Evolutionary conservation across 2,329 filamentous ascomycete species (phyloP).

Genomic region (Aspergillus sp.): DNA sequence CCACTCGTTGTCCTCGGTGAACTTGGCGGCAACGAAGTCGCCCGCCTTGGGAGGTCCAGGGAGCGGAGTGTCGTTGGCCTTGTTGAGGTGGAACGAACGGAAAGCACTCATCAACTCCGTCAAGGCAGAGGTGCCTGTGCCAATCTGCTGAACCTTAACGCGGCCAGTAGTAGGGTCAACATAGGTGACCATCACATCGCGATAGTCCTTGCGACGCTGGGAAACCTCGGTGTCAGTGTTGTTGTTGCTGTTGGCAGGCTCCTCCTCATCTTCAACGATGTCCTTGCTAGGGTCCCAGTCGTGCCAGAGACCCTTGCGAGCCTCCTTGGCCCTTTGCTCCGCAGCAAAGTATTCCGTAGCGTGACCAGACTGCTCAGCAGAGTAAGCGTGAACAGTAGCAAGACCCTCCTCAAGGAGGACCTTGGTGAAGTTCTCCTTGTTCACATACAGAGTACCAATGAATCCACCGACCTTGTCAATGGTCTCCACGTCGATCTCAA

Average conservation of each 20-base stretch:
- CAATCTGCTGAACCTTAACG: conserved; percentile 89
- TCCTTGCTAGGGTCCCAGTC: conserved; percentile 93
- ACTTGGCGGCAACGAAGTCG: conserved; percentile 87
- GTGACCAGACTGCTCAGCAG: conserved; percentile 92
- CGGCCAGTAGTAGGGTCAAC: conserved; percentile 74
- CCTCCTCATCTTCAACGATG: conserved; percentile 59
- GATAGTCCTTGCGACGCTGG: conserved; percentile 81
- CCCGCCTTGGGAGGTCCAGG: conserved; percentile 81
- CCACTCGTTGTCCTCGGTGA: conserved; percentile 87
- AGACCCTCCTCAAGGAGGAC: conserved; percentile 89
- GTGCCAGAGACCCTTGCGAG: conserved; percentile 83
- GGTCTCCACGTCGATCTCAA: conserved; percentile 91
- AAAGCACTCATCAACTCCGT: conserved; percentile 89
- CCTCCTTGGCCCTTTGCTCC: conserved; percentile 86
- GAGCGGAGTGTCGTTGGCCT: conserved; percentile 74
- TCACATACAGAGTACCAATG: conserved; percentile 90
- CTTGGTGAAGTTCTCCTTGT: conserved; percentile 95
- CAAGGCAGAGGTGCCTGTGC: conserved; percentile 79
- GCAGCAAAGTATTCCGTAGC: conserved; percentile 83
- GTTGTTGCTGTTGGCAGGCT: conserved; percentile 49
- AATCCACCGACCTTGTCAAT: conserved; percentile 97
- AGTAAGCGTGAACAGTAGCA: conserved; percentile 89
- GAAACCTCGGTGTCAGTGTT: conserved; percentile 57
- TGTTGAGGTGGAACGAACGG: conserved; percentile 83
- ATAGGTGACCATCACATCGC: conserved; percentile 89